Evolutionary conservation across 2,329 filamentous ascomycete genomes (phyloP).

Genomic region (Neofusicoccum sp.): DNA sequence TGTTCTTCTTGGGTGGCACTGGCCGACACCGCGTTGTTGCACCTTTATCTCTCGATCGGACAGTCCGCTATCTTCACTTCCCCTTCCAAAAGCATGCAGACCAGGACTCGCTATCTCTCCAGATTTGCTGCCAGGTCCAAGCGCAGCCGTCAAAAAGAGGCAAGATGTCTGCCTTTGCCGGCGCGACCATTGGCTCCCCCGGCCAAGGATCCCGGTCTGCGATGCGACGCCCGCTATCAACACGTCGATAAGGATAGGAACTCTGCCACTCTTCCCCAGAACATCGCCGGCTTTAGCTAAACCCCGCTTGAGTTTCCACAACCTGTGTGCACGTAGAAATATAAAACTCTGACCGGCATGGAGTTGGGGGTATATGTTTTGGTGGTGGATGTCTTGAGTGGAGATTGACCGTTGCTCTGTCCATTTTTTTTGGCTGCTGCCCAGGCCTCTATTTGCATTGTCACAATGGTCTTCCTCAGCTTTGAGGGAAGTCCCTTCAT

Average conservation of each 20-base stretch:
- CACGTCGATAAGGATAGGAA: not conserved
- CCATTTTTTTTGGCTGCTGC: too few relatives aligned
- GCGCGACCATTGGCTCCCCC: not conserved
- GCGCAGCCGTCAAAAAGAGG: not conserved
- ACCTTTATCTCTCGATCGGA: not conserved
- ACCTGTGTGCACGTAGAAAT: not conserved
- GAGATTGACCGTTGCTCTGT: too few relatives aligned
- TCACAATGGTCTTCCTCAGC: not conserved
- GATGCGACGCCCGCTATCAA: conserved; percentile 6
- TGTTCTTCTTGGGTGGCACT: not conserved
- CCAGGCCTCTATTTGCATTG: not conserved
- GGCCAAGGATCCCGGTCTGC: not conserved
- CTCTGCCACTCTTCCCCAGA: conserved; percentile 4
- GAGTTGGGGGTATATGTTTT: too few relatives aligned
- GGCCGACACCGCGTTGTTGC: not conserved
- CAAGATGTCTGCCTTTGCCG: not conserved
- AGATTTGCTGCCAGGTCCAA: not conserved
- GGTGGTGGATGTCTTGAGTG: too few relatives aligned
- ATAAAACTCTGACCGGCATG: not conserved
- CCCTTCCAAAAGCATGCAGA: not conserved
- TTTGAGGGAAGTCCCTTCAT: not conserved
- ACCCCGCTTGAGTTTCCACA: not conserved
- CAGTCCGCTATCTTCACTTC: not conserved
- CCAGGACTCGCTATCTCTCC: not conserved
- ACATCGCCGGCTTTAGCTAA: not conserved